phyloP scores from a whole-genome alignment of 495 filamentous ascomycete species.

The Daldinia decipiens region DNA sequence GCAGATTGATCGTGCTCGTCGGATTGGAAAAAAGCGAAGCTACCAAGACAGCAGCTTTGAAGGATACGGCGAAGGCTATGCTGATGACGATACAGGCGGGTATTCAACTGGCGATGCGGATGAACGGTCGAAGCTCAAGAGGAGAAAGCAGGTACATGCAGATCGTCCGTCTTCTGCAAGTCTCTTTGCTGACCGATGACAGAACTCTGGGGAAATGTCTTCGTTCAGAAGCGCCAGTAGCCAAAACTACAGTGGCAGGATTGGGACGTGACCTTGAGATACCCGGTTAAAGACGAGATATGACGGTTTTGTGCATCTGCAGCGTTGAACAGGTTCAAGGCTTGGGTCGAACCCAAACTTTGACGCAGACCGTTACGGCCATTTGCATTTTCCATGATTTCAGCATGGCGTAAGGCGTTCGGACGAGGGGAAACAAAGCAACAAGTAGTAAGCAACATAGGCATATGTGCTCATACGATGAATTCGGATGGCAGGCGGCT shows the following conservation, averaged over 20 bases:
- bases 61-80: slow-evolving; percentile 65
- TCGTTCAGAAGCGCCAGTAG: slow-evolving; percentile 24
- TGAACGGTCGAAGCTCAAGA: slow-evolving; percentile 59
- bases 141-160: slow-evolving; percentile 65
- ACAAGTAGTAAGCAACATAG: slow-evolving; percentile 28
- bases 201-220: slow-evolving; percentile 36
- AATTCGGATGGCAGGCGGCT: slow-evolving; percentile 7
- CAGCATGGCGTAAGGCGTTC: slow-evolving; percentile 49
- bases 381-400: slow-evolving; percentile 49
- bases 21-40: slow-evolving; percentile 58
- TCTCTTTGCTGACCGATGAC: slow-evolving; percentile 47
- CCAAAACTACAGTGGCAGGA: slow-evolving; percentile 31
- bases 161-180: slow-evolving; percentile 39
- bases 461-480: slow-evolving; percentile 16
- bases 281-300: slow-evolving; percentile 35
- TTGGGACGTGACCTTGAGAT: slow-evolving; percentile 39
- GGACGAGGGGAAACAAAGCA: slow-evolving; percentile 33
- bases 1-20: slow-evolving; percentile 45
- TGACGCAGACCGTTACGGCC: slow-evolving; percentile 9
- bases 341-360: background rate
- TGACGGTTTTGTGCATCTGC: slow-evolving; percentile 20
- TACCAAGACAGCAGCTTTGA: slow-evolving; percentile 67
- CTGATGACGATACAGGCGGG: slow-evolving; percentile 61
- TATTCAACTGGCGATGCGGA: slow-evolving; percentile 65
- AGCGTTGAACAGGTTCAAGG: slow-evolving; percentile 10